A percentile compares a stretch with the other conserved stretches of the same genome.
Conservation (phyloP, 352 stramenopile species). For the Globisporangium echinulatum region DNA sequence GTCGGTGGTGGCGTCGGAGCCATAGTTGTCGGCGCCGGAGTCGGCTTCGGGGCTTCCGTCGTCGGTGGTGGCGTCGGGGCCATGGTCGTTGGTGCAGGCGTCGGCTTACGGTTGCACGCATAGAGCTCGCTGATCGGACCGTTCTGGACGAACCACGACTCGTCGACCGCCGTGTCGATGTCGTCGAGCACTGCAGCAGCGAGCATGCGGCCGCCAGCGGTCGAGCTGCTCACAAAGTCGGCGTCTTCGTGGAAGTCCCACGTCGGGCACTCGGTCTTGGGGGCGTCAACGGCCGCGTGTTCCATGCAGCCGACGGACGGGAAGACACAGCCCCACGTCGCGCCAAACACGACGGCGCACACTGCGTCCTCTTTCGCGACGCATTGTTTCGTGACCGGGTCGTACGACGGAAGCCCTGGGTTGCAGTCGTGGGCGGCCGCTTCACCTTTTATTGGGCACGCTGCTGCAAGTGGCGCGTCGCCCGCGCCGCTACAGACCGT, state of each 20-base stretch:
- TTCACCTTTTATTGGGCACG: constrained; percentile 42
- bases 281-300: constrained; percentile 7
- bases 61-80: neutral
- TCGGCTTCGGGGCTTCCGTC: neutral
- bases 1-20: no score
- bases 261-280: constrained; percentile 3
- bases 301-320: neutral
- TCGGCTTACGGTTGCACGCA: neutral
- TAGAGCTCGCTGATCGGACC: no score
- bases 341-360: constrained; percentile 28
- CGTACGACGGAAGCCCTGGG: constrained; percentile 30
- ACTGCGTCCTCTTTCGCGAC: constrained; percentile 30
- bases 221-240: no score
- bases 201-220: neutral
- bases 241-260: neutral
- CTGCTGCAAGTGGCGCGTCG: constrained; percentile 21
- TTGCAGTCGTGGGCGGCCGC: constrained; percentile 32
- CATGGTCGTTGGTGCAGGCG: neutral
- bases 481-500: constrained; percentile 44
- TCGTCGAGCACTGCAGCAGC: neutral
- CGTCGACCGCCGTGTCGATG: neutral
- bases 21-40: no score
- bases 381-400: constrained; percentile 16
- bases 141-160: neutral
- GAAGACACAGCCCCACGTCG: neutral